phyloP scores from a whole-genome alignment of 1,284 basidiomycete genomes.

The Trichosporon ovoides region DNA sequence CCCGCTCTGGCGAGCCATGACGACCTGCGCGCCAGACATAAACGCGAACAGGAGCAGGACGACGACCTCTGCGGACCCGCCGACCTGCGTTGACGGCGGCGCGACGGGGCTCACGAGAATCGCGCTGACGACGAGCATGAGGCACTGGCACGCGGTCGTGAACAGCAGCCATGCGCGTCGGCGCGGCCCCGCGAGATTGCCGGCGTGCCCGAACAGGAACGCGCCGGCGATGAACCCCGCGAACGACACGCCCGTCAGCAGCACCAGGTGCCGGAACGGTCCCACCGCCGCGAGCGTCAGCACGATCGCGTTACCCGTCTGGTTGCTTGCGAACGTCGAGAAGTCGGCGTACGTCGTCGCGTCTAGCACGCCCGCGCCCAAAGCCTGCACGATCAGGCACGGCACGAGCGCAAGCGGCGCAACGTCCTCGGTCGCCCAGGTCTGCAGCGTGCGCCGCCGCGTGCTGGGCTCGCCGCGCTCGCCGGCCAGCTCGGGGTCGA shows the following conservation, averaged over 20 bases:
- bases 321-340: constrained; percentile 47
- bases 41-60: constrained; percentile 40
- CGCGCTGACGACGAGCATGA: constrained; percentile 28
- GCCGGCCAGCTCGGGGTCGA: too few relatives aligned
- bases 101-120: constrained; percentile 36
- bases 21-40: constrained; percentile 47
- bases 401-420: constrained; percentile 44
- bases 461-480: too few relatives aligned
- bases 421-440: constrained; percentile 33
- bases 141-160: constrained; percentile 27
- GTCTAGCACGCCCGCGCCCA: constrained; percentile 41
- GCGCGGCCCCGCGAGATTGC: constrained; percentile 29
- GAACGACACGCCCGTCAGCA: constrained; percentile 37
- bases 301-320: constrained; percentile 47
- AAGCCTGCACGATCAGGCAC: constrained; percentile 36
- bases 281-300: constrained; percentile 42
- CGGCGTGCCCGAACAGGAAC: constrained; percentile 40
- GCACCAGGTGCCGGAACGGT: constrained; percentile 24
- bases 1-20: constrained; percentile 36
- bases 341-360: constrained; percentile 47
- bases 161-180: constrained; percentile 37
- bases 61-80: constrained; percentile 35
- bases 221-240: constrained; percentile 37
- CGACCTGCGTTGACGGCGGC: constrained; percentile 22
- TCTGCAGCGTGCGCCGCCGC: neutral